Base-by-base conservation (phyloP, 345 rosid genomes). In the Erucastrum elatum region DNA sequence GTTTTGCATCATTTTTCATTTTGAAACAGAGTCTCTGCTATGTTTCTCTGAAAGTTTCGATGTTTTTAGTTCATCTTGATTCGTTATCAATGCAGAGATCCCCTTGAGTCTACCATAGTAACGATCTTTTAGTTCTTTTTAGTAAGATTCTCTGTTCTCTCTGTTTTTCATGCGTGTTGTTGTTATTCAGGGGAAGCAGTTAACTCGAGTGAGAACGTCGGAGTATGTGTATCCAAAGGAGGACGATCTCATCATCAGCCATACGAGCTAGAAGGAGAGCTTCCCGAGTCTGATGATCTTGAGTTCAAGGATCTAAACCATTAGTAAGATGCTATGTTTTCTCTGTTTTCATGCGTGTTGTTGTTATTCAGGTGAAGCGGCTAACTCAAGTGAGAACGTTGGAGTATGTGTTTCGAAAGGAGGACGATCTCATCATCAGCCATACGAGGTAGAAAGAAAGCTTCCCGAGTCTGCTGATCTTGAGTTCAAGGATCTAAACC, bases 401-500 rank as follows among this genome's bases (percentile, higher is more conserved):
- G 88, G 87, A 64, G 84, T 83, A 4, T 91, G 92, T 21, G 21
- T 21, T 21, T 21, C 21, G 0, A 21, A 21, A 21, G 21, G 21
- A 21, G 21, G 21, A 21, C 21, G 21, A 21, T 21, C 21, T 21
- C 21, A 0, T 21, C 21, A n/a, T n/a, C n/a, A n/a, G n/a, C n/a
- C 21, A 21, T 21, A 21, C 21, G 21, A 21, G 21, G 0, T 21
- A 21, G 21, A 21, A 21, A 91, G 91, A 56, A 87, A 84, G 66
- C 85, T 89, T 55, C 93, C 21, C 21, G 21, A 21, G 21, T 21
- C 21, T 21, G 21, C 21, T 21, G 21, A 21, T 21, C 21, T 21
- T 93, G 0, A 82, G 91, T 60, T 66, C 77, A 35, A 89, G 82
- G 95, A 89, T 75, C 77, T 87, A 85, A 87, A 90, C 64, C 87